Evolutionary conservation across 495 filamentous ascomycete species (phyloP), one percentile per base, ranked within the genome.

Genomic region (Chlorociboria aeruginascens): DNA sequence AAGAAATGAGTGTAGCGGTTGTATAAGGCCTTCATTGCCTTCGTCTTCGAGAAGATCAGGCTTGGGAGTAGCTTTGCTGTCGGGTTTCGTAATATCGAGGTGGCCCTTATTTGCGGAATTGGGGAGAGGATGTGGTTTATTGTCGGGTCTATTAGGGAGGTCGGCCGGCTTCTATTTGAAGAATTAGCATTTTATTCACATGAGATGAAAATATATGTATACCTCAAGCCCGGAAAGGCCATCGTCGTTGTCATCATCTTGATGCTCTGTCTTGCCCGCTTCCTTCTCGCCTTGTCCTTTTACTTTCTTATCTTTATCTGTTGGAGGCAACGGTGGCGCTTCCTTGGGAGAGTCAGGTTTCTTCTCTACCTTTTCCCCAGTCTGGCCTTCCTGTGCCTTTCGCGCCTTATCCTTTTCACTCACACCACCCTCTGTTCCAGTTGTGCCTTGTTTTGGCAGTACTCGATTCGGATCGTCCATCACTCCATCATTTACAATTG

Each of bases 1-100:
- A 20, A 89, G 55, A 58, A 92, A 92, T 8, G 92, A 97, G 63
- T 98, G 92, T 45, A 95, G 72, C 0, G 89, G 85, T 54, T 81
- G 83, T 46, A 86, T 84, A 45, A 89, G 72, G 41, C 82, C 81
- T 14, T 79, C 78, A 40, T 65, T 67, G 16, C 65, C 67, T 13
- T 70, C 73, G 13, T 62, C 61, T 6, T 54, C 55, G 38, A 48
- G 47, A 43, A 51, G 13, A 32, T 41, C 37, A 16, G 37, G 35
- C 32, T 55, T 53, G 8, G 61, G 29, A 45, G 50, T 3, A 55
- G 48, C 28, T 58, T 62, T 50, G 43, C 54, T 54, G 37, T 59
- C 61, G 8, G 76, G 69, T 37, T 73, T 77, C 10, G 76, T 69
- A 38, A 86, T 69, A 40, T 82, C 80, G 7, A 86, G 71, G 56